These are phyloP conservation scores for Dicorynia guianensis DNA, from an alignment of 306 rosid genomes.

Conservation along the genomic window DNA sequence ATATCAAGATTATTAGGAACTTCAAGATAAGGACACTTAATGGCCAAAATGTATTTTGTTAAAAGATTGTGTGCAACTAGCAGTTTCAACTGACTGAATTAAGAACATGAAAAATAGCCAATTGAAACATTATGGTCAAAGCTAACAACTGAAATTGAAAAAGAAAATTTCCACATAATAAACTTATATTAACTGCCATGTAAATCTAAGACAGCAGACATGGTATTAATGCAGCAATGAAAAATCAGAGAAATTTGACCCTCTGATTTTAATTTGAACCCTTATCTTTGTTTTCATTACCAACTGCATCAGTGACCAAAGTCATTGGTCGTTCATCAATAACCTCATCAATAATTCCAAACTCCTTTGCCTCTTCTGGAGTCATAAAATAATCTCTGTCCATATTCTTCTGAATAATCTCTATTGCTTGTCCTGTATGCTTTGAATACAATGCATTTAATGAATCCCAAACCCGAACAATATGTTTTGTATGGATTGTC, in stretches of 20 bases:
- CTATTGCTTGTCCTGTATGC: slow-evolving; percentile 79
- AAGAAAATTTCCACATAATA: slow-evolving; percentile 37
- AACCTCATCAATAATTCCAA: slow-evolving; percentile 93
- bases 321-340: slow-evolving; percentile 87
- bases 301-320: slow-evolving; percentile 88
- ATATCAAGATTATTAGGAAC: slow-evolving; percentile 39
- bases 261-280: slow-evolving; percentile 52
- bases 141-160: slow-evolving; percentile 34
- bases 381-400: slow-evolving; percentile 91
- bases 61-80: slow-evolving; percentile 15
- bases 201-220: slow-evolving; percentile 29
- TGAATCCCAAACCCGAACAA: slow-evolving; percentile 82
- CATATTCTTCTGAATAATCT: slow-evolving; percentile 75
- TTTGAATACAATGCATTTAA: slow-evolving; percentile 74
- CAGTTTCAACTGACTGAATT: slow-evolving; percentile 36
- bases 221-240: slow-evolving; percentile 37
- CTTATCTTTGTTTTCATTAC: slow-evolving; percentile 70
- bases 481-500: slow-evolving; percentile 90
- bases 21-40: slow-evolving; percentile 27
- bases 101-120: not conserved
- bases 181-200: slow-evolving; percentile 36
- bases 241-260: slow-evolving; percentile 50
- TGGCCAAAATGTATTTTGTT: not conserved
- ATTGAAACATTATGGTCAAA: slow-evolving; percentile 32
- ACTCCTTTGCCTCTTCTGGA: slow-evolving; percentile 86